These are phyloP conservation scores for Lentinula aciculospora DNA, from an alignment of 768 basidiomycete species.

Conservation along the genomic window DNA sequence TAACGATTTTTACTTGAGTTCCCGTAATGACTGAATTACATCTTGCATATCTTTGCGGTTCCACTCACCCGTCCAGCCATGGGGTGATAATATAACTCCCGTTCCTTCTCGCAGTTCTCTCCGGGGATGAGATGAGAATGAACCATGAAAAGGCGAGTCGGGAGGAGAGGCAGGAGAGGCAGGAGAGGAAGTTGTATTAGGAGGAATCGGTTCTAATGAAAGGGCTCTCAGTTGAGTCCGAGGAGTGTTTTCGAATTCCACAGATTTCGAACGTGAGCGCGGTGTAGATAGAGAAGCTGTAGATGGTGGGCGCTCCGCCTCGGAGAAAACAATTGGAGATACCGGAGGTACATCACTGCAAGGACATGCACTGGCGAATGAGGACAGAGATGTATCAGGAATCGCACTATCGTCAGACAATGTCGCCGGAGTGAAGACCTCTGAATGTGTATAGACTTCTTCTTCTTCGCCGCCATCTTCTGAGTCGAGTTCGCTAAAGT, in stretches of 20 bases:
- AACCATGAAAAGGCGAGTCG: neutral
- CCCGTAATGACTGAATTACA: neutral
- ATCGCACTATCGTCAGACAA: neutral
- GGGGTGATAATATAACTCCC: neutral
- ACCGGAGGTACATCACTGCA: neutral
- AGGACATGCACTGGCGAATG: neutral
- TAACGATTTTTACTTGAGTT: neutral
- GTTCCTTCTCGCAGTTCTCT: neutral
- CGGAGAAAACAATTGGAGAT: constrained; percentile 1
- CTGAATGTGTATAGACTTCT: neutral
- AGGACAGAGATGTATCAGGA: neutral
- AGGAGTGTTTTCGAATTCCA: neutral
- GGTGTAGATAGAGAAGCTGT: neutral
- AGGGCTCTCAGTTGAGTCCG: neutral
- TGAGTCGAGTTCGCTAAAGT: neutral
- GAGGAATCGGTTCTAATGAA: neutral
- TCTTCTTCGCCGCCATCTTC: neutral
- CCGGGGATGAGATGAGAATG: neutral
- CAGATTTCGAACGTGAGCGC: neutral
- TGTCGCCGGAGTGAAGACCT: neutral
- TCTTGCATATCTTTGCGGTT: constrained; percentile 2
- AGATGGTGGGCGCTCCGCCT: neutral
- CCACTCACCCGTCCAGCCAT: constrained; percentile 1
- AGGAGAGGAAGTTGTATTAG: neutral
- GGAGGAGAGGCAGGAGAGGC: neutral